Base-by-base conservation (phyloP, 1,284 basidiomycete genomes). In the Cryptococcus sp. region DNA sequence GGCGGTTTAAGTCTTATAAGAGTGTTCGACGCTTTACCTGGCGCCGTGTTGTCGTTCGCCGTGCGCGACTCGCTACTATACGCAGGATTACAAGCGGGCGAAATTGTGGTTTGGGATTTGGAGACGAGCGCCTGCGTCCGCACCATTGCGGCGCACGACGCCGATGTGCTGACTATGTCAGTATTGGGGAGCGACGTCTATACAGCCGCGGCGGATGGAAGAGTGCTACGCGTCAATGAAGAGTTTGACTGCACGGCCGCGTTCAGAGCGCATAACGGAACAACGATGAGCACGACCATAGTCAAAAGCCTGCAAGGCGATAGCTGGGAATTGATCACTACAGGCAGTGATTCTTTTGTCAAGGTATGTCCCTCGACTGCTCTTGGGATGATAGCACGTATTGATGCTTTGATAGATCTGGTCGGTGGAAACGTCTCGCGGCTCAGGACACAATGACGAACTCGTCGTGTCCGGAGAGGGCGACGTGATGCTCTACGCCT, bases 51-150 rank as follows among this genome's bases (percentile, higher is more conserved):
- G n/a, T 85, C 91, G 0, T 81, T 98, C 17, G 85, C 86, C 1
- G 85, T 85, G 0, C 83, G 84, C 44, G 86, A 88, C 38, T 89
- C 89, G 39, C 91, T 91, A 0, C 82, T 97, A 17, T 96, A 89
- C 67, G 93, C 91, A 0, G 95, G 93, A 0, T 88, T 93, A 66
- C 95, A 99, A 76, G 92, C 91, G 63, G 95, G 95, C 1, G 87
- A 89, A 64, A 90, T 98, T 66, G 89, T 89, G 63, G 88, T 98
- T 6, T 87, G 91, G 81, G 94, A 98, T 74, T 80, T 96, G 11
- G 93, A 94, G 72, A 95, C 92, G 0, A 87, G 86, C 59, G 89
- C 91, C 0, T 80, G 90, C 39, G 87, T 98, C 15, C 83, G 95
- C 44, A 90, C 87, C 0, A 88, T 98, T 53, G 86, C 92, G 19